Conservation (phyloP, 225 moss, liverwort and hornwort genomes). For the Polytrichum formosum region DNA sequence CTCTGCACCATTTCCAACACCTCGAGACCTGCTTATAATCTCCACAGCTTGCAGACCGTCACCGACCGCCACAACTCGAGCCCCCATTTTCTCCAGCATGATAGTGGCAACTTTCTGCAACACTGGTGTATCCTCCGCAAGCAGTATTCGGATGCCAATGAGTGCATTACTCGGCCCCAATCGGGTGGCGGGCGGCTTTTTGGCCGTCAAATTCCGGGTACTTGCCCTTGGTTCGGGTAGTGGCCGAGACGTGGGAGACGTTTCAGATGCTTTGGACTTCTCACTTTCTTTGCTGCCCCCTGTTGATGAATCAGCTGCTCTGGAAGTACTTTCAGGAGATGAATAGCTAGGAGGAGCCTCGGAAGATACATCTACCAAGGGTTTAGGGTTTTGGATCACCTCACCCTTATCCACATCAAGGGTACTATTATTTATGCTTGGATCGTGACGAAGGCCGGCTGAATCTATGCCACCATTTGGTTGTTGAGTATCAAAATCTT, state of each 20-base stretch:
- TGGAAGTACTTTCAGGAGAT: neutral
- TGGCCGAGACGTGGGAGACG: slow-evolving; percentile 4
- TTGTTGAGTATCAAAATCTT: neutral
- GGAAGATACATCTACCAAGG: too few species aligned
- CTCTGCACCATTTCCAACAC: slow-evolving; percentile 20
- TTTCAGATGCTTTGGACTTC: neutral
- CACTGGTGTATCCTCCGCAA: slow-evolving; percentile 84
- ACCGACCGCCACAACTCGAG: slow-evolving; percentile 62
- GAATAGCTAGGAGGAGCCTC: slow-evolving; percentile 2
- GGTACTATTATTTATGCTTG: too few species aligned
- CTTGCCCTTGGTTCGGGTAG: slow-evolving; percentile 13
- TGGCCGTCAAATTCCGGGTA: slow-evolving; percentile 18
- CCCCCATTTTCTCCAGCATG: slow-evolving; percentile 80
- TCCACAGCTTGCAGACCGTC: slow-evolving; percentile 81
- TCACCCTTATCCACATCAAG: too few species aligned
- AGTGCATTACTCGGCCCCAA: slow-evolving; percentile 52
- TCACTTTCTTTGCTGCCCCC: slow-evolving; percentile 1
- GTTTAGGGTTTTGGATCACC: too few species aligned
- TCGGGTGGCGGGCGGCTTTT: slow-evolving; percentile 19
- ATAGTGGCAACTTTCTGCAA: slow-evolving; percentile 78
- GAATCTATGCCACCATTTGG: too few species aligned
- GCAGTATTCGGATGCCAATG: slow-evolving; percentile 70
- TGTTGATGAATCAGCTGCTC: neutral
- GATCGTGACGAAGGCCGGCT: too few species aligned
- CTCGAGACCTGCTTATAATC: slow-evolving; percentile 56